A percentile compares a stretch with the other conserved stretches of the same genome.
phyloP scores from a whole-genome alignment of 768 basidiomycete genomes.

The Candolleomyces aberdarensis region DNA sequence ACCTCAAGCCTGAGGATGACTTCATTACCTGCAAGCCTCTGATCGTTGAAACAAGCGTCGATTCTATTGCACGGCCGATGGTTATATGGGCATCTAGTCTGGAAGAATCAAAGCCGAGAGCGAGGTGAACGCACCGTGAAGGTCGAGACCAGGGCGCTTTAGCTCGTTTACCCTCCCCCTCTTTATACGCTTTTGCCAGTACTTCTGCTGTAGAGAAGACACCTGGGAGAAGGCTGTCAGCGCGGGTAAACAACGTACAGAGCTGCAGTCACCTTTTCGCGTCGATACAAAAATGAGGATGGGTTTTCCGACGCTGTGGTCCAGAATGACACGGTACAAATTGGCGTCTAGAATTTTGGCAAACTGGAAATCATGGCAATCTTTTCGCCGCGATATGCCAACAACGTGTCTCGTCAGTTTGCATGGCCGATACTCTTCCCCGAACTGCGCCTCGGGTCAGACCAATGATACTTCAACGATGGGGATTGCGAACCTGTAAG shows the following conservation, averaged over 20 bases:
- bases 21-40: slow-evolving; percentile 56
- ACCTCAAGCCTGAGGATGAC: not conserved
- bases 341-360: slow-evolving; percentile 66
- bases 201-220: slow-evolving; percentile 70
- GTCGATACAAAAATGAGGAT: slow-evolving; percentile 88
- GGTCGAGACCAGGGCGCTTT: slow-evolving; percentile 69
- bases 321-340: slow-evolving; percentile 68
- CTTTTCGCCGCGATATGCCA: slow-evolving; percentile 58
- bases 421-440: slow-evolving; percentile 89
- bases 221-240: slow-evolving; percentile 30
- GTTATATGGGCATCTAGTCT: not conserved
- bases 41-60: slow-evolving; percentile 59
- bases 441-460: slow-evolving; percentile 56
- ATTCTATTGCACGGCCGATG: slow-evolving; percentile 35
- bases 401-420: slow-evolving; percentile 71
- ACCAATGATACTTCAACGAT: not conserved
- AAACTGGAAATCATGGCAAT: slow-evolving; percentile 80
- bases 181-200: slow-evolving; percentile 68
- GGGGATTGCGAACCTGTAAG: slow-evolving; percentile 51
- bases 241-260: not conserved
- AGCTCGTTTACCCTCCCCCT: slow-evolving; percentile 45
- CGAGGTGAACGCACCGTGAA: slow-evolving; percentile 37
- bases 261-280: slow-evolving; percentile 58
- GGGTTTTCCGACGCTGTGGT: slow-evolving; percentile 76
- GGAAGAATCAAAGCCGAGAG: not conserved